phyloP scores from a whole-genome alignment of 2,329 filamentous ascomycete genomes.

The Diaporthe helianthi region DNA sequence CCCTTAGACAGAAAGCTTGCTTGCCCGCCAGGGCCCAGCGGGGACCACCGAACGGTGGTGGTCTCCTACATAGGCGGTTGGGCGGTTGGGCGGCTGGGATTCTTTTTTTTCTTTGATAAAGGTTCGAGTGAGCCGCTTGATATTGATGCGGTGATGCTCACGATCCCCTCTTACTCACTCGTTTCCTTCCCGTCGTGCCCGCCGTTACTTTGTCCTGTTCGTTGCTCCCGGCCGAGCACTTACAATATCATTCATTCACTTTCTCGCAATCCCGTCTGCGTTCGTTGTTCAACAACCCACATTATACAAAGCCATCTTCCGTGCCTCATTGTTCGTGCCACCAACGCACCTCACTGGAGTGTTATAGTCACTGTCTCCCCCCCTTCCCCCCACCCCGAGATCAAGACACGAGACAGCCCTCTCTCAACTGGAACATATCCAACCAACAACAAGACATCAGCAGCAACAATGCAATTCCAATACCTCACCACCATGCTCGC shows the following conservation, averaged over 20 bases:
- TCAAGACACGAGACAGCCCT: background rate
- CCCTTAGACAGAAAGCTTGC: conserved; percentile 22
- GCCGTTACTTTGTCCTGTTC: conserved; percentile 20
- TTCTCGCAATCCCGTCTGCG: background rate
- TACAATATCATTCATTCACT: conserved; percentile 10
- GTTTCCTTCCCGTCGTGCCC: background rate
- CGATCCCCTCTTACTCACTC: conserved; percentile 3
- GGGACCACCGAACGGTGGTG: background rate
- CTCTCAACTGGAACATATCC: background rate
- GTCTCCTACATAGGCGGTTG: background rate
- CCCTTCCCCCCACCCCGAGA: background rate
- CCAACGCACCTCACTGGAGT: background rate
- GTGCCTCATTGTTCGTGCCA: background rate
- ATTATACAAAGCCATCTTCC: conserved; percentile 17
- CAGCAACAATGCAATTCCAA: conserved; percentile 42
- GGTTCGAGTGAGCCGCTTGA: conserved; percentile 18
- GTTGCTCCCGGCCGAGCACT: conserved; percentile 24
- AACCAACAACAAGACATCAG: background rate
- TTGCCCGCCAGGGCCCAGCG: background rate
- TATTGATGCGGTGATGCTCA: background rate
- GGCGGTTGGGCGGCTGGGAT: no score
- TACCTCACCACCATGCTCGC: conserved; percentile 39
- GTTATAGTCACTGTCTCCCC: background rate
- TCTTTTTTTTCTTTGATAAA: conserved; percentile 16
- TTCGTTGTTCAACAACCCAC: background rate